Evolutionary conservation across 2,329 filamentous ascomycete species (phyloP).

Genomic region (Aureobasidium uvarum): DNA sequence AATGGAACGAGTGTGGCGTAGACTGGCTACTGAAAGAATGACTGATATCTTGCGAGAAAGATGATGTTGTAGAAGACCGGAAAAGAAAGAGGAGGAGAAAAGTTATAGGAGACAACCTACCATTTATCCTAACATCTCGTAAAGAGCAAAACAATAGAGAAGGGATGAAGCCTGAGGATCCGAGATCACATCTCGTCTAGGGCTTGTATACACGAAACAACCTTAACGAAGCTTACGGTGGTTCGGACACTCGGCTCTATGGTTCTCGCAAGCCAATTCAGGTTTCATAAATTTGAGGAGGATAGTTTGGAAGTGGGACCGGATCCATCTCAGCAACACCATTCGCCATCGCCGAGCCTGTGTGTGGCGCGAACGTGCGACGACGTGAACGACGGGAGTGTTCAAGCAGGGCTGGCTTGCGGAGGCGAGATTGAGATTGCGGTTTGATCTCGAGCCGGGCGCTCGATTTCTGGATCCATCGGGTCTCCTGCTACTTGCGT

Average conservation of each 20-base stretch:
- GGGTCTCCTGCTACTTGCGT: constrained; percentile 14
- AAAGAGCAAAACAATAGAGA: not conserved
- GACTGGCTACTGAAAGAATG: constrained; percentile 16
- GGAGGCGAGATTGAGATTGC: constrained; percentile 10
- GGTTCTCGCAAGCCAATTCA: not conserved
- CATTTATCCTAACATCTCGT: not conserved
- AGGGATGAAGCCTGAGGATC: constrained; percentile 11
- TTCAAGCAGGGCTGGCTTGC: not conserved
- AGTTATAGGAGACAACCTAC: not conserved
- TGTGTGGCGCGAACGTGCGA: not conserved
- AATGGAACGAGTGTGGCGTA: constrained; percentile 13
- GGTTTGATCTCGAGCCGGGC: not conserved
- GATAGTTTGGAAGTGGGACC: not conserved
- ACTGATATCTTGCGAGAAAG: constrained; percentile 9
- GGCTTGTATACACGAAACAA: constrained; percentile 24
- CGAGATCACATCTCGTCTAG: constrained; percentile 15
- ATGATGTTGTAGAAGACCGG: not conserved
- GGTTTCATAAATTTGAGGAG: not conserved
- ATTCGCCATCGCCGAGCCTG: not conserved
- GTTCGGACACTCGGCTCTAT: not conserved
- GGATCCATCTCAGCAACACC: not conserved
- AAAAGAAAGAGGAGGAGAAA: not conserved
- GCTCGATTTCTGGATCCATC: not conserved
- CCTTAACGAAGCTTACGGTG: constrained; percentile 11
- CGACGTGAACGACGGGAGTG: constrained; percentile 3